Evolutionary conservation across 495 filamentous ascomycete genomes (phyloP).

Genomic region (Hyaloscypha finlandica): DNA sequence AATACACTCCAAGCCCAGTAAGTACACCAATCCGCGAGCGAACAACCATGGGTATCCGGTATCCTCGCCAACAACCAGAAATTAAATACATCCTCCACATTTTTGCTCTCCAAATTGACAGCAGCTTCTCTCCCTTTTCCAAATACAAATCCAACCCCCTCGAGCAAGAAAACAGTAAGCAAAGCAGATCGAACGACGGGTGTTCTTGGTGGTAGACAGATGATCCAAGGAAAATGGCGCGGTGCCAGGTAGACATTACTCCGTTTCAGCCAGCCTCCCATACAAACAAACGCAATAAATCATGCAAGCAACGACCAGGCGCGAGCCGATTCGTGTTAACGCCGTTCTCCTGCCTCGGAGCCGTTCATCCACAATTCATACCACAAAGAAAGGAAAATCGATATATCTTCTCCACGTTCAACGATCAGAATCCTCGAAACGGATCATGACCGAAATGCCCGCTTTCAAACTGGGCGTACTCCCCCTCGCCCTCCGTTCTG

Average conservation of each 20-base stretch:
- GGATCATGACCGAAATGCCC: constrained; percentile 37
- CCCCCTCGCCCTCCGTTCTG: constrained; percentile 37
- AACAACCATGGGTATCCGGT: background rate
- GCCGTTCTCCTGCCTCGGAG: constrained; percentile 4
- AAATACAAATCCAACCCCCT: background rate
- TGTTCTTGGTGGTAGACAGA: background rate
- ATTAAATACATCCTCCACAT: background rate
- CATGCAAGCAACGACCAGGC: constrained; percentile 20
- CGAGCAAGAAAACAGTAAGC: background rate
- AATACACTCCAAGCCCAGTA: background rate
- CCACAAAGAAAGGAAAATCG: background rate
- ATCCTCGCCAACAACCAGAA: background rate
- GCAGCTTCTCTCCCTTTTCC: background rate
- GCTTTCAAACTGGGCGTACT: constrained; percentile 40
- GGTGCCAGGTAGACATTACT: background rate
- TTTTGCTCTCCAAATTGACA: background rate
- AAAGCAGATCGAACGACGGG: background rate
- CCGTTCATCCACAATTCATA: background rate
- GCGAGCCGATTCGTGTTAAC: constrained; percentile 28
- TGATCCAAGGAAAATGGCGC: background rate
- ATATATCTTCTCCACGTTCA: background rate
- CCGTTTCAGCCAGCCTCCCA: background rate
- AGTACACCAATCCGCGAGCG: background rate
- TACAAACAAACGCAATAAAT: background rate
- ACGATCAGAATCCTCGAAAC: constrained; percentile 44